A percentile compares a stretch with the other conserved stretches of the same genome.
phyloP scores from a whole-genome alignment of 2,329 filamentous ascomycete genomes.

The Drechslerella dactyloides region DNA sequence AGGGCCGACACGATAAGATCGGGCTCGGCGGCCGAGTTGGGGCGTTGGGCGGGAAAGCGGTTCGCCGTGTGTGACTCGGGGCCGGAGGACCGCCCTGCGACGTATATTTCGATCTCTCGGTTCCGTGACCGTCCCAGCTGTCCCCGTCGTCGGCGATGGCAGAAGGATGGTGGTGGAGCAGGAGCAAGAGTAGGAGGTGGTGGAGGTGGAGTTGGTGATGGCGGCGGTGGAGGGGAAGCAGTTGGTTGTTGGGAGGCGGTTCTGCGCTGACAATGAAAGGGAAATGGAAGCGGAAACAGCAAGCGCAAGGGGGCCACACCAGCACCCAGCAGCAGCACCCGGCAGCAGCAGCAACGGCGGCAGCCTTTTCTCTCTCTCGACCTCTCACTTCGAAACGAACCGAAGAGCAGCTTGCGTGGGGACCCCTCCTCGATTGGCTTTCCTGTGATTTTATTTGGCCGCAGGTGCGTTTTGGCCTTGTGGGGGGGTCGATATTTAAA shows the following conservation, averaged over 20 bases:
- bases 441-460: constrained; percentile 1
- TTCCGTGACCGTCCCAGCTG: too few species aligned
- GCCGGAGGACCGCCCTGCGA: not conserved
- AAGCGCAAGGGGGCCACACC: not conserved
- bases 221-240: constrained; percentile 1
- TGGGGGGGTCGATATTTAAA: constrained; percentile 1
- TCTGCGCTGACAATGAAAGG: constrained; percentile 6
- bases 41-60: not conserved
- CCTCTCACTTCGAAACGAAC: constrained; percentile 1
- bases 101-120: not conserved
- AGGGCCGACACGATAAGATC: constrained; percentile 5
- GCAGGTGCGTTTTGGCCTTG: constrained; percentile 3
- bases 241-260: not conserved
- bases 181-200: not conserved
- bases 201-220: not conserved
- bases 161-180: not conserved
- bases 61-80: not conserved
- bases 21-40: not conserved
- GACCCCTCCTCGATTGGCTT: constrained; percentile 6
- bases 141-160: too few species aligned
- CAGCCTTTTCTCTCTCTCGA: not conserved
- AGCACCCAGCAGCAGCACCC: not conserved
- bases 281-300: constrained; percentile 12
- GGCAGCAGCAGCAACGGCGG: not conserved
- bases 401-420: not conserved